These are phyloP conservation scores for Cydonia oblonga DNA, from an alignment of 331 rosid genomes.

Conservation along the genomic window DNA sequence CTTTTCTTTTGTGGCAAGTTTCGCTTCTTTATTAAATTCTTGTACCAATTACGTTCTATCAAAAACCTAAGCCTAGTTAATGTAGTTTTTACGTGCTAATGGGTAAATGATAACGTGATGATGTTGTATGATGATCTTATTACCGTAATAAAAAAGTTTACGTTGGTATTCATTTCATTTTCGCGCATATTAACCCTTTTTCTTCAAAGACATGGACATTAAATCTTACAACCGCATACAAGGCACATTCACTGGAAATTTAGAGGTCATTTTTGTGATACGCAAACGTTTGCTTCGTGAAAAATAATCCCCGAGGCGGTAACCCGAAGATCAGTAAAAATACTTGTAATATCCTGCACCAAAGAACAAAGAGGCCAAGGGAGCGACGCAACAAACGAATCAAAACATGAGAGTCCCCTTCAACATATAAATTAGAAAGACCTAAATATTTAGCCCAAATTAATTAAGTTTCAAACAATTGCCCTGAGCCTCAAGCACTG, in stretches of 20 bases:
- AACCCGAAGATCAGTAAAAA: no score
- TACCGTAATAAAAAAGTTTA: neutral
- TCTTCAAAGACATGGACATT: neutral
- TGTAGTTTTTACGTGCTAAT: slow-evolving; percentile 11
- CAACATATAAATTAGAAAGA: no score
- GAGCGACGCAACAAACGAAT: no score
- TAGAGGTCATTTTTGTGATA: neutral
- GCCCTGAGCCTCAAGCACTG: no score
- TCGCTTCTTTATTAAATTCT: slow-evolving; percentile 16
- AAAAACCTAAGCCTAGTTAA: slow-evolving; percentile 14
- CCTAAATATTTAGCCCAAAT: no score
- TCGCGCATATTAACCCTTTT: neutral
- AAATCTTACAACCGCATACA: neutral
- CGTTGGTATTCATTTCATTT: neutral
- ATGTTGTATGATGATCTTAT: neutral
- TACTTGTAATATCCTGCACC: no score
- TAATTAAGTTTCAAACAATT: no score
- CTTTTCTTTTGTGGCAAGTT: slow-evolving; percentile 13
- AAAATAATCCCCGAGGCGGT: no score
- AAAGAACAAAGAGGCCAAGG: no score
- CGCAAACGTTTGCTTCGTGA: no score
- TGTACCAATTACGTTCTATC: slow-evolving; percentile 12
- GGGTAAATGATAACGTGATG: slow-evolving; percentile 11
- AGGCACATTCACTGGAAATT: neutral
- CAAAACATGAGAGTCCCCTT: no score